These are phyloP conservation scores for Periconia sp. DNA, from an alignment of 2,329 filamentous ascomycete species.

Conservation along the genomic window DNA sequence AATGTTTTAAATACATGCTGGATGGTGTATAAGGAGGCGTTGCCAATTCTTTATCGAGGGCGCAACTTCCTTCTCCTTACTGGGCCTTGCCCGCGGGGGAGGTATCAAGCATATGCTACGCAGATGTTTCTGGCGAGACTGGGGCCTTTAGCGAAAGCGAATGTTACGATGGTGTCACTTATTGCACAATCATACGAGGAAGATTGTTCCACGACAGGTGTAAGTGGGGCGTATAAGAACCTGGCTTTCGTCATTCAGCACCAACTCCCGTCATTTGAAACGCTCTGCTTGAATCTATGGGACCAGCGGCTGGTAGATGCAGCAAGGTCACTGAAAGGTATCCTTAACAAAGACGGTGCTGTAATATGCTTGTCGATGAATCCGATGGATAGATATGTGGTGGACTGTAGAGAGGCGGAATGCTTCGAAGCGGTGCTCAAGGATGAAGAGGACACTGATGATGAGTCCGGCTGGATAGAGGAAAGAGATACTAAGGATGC, in stretches of 20 bases:
- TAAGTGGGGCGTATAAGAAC: slow-evolving; percentile 20
- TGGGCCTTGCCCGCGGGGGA: slow-evolving; percentile 37
- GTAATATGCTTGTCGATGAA: slow-evolving; percentile 11
- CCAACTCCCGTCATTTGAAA: slow-evolving; percentile 18
- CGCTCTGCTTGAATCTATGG: slow-evolving; percentile 26
- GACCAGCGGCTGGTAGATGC: slow-evolving; percentile 12
- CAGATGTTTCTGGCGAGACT: slow-evolving; percentile 28
- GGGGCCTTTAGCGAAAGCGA: slow-evolving; percentile 16
- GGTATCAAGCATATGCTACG: slow-evolving; percentile 43
- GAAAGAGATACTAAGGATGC: too few species aligned
- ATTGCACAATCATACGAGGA: slow-evolving; percentile 37
- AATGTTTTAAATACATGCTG: slow-evolving; percentile 22
- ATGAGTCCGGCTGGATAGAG: too few species aligned
- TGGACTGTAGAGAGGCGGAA: slow-evolving; percentile 1
- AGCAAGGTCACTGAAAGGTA: slow-evolving; percentile 3
- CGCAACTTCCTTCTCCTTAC: slow-evolving; percentile 35
- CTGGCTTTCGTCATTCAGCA: slow-evolving; percentile 23
- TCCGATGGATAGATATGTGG: slow-evolving; percentile 1
- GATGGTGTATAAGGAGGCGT: slow-evolving; percentile 28
- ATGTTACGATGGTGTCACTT: slow-evolving; percentile 28
- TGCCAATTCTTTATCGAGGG: slow-evolving; percentile 31
- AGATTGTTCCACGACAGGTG: slow-evolving; percentile 24
- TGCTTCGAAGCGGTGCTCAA: background rate
- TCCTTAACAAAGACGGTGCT: slow-evolving; percentile 14
- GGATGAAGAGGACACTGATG: too few species aligned